Evolutionary conservation across 306 rosid genomes (phyloP), one percentile per base, ranked within the genome.

Genomic region (Lathyrus aphaca): DNA sequence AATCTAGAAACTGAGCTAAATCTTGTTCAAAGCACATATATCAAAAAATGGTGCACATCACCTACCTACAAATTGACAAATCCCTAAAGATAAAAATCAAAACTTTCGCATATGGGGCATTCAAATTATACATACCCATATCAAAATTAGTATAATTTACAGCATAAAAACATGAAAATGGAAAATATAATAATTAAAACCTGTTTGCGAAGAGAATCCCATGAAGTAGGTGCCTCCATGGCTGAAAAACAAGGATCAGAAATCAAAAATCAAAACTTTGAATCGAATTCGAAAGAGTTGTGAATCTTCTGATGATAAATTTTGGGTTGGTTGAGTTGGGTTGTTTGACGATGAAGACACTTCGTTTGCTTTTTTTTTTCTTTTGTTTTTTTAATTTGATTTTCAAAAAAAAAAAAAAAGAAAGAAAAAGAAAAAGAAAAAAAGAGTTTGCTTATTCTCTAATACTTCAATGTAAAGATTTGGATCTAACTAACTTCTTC

Each of bases 181-280:
- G 30, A 61, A 51, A 3, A 0, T 1, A 7, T 5, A 29, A 56
- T 2, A 67, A 40, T 71, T 23, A 44, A 51, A 49, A 93, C 98
- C 97, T 90, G 96, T 64, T 88, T 90, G 74, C 98, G 98, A 77
- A 93, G 98, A 46, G 96, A 85, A 79, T 93, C 96, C 98, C 98
- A 93, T 39, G 98, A 90, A 86, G 76, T 93, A 10, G 85, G 83
- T 25, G 69, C 75, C 71, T 93, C 98, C 98, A 93, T 93, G 50
- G 75, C 63, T 82, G 53, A 69, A 43, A 70, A 77, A 27, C 68
- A 40, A 63, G 30, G 53, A 58, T 18, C 3, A 25, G 46, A 15
- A 17, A 68, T 44, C 3, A 27, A 59, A 65, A 51, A 29, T 19
- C 0, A 17, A 57, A 75, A 12, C 0, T 43, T 43, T 32, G 19